phyloP scores from a whole-genome alignment of 2,329 filamentous ascomycete genomes.

The Aspergillus niger region DNA sequence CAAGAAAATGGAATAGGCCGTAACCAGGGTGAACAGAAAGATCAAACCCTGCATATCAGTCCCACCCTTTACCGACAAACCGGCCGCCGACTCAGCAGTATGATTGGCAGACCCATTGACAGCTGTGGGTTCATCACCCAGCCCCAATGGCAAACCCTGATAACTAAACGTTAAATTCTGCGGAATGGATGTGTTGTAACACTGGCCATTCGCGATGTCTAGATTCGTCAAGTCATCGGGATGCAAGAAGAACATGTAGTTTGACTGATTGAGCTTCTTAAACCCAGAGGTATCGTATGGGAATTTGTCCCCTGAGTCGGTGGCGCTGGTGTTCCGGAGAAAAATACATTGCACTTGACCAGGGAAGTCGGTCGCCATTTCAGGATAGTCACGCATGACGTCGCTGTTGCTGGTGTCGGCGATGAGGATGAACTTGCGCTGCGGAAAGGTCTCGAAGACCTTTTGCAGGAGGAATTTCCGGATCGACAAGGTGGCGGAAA shows the following conservation, averaged over 20 bases:
- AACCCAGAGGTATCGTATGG: conserved; percentile 2
- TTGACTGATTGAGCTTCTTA: conserved; percentile 1
- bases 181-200: conserved; percentile 1
- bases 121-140: background rate
- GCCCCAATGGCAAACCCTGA: background rate
- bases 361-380: conserved; percentile 2
- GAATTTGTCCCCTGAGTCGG: background rate
- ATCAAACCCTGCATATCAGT: background rate
- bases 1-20: background rate
- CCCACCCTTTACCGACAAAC: background rate
- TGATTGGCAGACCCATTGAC: background rate
- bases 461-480: conserved; percentile 1
- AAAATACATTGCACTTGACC: conserved; percentile 3
- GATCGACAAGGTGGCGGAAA: conserved; percentile 1
- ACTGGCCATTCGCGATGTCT: background rate
- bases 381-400: conserved; percentile 1
- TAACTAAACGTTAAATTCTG: conserved; percentile 3
- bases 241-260: conserved; percentile 5
- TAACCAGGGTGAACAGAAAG: background rate
- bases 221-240: background rate
- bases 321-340: conserved; percentile 1
- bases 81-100: background rate
- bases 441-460: conserved; percentile 1
- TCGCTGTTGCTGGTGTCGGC: conserved; percentile 7
- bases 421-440: conserved; percentile 1